A percentile compares a stretch with the other conserved stretches of the same genome.
These are phyloP conservation scores for Dacryopinax primogenitus DNA, from an alignment of 768 basidiomycete species.

Conservation along the genomic window DNA sequence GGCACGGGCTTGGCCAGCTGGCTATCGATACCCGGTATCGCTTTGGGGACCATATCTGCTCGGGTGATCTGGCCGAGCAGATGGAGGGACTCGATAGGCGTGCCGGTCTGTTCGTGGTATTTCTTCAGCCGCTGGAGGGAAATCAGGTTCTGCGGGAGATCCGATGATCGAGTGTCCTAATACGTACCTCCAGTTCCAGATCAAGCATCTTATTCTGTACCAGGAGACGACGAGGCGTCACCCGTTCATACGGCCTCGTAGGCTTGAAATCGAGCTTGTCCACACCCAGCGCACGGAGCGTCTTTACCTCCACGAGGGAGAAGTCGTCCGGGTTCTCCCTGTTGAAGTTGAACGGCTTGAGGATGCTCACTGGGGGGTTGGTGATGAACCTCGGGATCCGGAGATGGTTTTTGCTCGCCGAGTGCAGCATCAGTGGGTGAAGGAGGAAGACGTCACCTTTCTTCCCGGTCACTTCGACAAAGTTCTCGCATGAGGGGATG, in stretches of 20 bases:
- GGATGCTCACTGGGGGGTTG: slow-evolving; percentile 48
- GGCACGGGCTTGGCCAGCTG: not conserved
- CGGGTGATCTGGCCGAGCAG: not conserved
- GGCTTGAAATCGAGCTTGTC: slow-evolving; percentile 36
- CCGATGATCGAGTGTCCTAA: not conserved
- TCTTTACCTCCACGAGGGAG: slow-evolving; percentile 45
- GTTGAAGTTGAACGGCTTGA: slow-evolving; percentile 42
- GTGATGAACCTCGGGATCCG: slow-evolving; percentile 51
- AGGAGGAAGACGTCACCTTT: slow-evolving; percentile 52
- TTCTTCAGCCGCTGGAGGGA: not conserved
- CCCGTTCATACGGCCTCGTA: slow-evolving; percentile 18
- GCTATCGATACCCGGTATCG: not conserved
- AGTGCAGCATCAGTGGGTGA: slow-evolving; percentile 55
- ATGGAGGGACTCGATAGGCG: not conserved
- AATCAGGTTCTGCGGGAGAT: not conserved
- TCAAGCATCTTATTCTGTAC: slow-evolving; percentile 8
- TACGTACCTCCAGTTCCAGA: not conserved
- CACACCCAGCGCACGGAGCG: slow-evolving; percentile 40
- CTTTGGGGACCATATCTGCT: not conserved
- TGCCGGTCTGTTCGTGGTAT: slow-evolving; percentile 3
- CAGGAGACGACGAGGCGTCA: not conserved
- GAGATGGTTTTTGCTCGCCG: slow-evolving; percentile 44
- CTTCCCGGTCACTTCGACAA: slow-evolving; percentile 34
- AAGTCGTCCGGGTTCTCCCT: slow-evolving; percentile 34
- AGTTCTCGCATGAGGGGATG: slow-evolving; percentile 19